Evolutionary conservation across 768 basidiomycete genomes (phyloP).

Genomic region (Boletus pseudopeckii): DNA sequence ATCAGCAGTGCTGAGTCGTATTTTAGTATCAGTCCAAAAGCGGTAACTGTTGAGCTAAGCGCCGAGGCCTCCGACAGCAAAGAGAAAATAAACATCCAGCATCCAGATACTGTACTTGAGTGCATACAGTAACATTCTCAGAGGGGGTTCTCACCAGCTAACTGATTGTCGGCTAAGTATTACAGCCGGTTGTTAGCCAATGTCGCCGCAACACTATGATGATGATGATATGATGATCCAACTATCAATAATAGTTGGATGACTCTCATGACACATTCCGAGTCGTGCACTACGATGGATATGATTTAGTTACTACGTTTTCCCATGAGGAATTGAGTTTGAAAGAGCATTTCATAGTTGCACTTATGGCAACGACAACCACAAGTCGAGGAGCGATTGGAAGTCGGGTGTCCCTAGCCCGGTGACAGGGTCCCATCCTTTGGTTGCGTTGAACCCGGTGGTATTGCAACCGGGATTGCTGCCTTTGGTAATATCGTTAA

Average conservation of each 20-base stretch:
- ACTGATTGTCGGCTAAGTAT: too few species aligned
- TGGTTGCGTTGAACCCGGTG: conserved; percentile 29
- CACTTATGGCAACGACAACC: background rate
- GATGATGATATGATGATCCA: too few species aligned
- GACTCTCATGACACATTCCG: too few species aligned
- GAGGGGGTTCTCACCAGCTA: too few species aligned
- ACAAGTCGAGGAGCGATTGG: background rate
- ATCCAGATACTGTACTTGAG: background rate
- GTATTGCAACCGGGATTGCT: conserved; percentile 43
- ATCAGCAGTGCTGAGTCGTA: background rate
- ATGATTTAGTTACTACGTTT: background rate
- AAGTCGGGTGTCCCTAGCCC: conserved; percentile 24
- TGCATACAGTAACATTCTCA: too few species aligned
- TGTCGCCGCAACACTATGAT: too few species aligned
- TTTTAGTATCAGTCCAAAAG: too few species aligned
- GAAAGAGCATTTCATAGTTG: background rate
- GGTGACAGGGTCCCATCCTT: conserved; percentile 44
- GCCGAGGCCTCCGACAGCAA: too few species aligned
- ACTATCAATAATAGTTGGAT: too few species aligned
- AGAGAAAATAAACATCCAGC: background rate
- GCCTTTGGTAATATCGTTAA: conserved; percentile 45
- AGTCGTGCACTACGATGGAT: too few species aligned
- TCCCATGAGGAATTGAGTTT: background rate
- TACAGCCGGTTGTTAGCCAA: too few species aligned
- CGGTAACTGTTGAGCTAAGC: too few species aligned